Conservation (phyloP, 495 filamentous ascomycete genomes). For the Penicillium subrubescens region DNA sequence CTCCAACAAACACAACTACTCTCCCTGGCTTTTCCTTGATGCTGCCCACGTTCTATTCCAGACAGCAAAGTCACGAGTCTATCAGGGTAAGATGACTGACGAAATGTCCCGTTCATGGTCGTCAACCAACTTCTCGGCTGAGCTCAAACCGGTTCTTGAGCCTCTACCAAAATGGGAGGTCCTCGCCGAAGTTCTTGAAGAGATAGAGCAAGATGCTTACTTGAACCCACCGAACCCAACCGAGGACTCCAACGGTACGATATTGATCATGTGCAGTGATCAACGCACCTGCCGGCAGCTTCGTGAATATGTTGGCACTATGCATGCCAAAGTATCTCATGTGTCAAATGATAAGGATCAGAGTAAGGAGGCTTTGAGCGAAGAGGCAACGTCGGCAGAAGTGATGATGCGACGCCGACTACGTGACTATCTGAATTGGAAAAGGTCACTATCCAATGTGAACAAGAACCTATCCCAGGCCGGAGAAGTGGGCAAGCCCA, state of each 20-base stretch:
- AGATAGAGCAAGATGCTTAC: constrained; percentile 91
- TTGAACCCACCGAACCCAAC: constrained; percentile 65
- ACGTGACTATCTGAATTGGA: constrained; percentile 90
- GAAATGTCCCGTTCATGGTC: constrained; percentile 36
- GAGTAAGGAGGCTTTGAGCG: constrained; percentile 32
- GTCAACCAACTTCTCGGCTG: constrained; percentile 55
- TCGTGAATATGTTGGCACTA: constrained; percentile 85
- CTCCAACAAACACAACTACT: constrained; percentile 82
- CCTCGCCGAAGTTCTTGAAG: constrained; percentile 82
- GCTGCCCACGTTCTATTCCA: constrained; percentile 93
- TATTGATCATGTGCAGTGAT: constrained; percentile 94
- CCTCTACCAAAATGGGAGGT: constrained; percentile 93
- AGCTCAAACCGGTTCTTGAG: constrained; percentile 86
- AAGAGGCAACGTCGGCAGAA: constrained; percentile 66
- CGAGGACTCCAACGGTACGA: constrained; percentile 89
- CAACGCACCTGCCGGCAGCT: constrained; percentile 85
- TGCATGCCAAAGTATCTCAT: constrained; percentile 71
- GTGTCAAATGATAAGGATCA: constrained; percentile 27
- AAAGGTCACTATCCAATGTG: constrained; percentile 83
- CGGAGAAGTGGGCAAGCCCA: constrained; percentile 17
- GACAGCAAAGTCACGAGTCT: constrained; percentile 88
- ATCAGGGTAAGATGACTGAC: constrained; percentile 64
- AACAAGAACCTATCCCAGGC: constrained; percentile 66
- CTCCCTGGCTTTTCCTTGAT: constrained; percentile 95
- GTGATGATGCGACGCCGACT: constrained; percentile 89